A percentile compares a stretch with the other conserved stretches of the same genome.
These are phyloP conservation scores for Chlorencoelia australis DNA, from an alignment of 2,329 filamentous ascomycete species.

Conservation along the genomic window DNA sequence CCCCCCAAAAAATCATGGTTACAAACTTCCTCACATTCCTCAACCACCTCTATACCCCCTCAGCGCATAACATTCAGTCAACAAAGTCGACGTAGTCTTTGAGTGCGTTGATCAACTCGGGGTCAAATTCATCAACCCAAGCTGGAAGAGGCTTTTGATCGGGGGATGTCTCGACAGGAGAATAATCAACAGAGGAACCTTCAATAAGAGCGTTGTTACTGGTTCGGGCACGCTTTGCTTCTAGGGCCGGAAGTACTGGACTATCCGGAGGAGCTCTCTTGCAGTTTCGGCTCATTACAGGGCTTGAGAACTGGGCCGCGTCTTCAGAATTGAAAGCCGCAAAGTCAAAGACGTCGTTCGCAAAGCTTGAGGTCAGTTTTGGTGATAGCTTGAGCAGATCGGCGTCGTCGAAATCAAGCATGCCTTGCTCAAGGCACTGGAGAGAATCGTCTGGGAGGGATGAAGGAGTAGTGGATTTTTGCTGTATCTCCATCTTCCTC, in stretches of 20 bases:
- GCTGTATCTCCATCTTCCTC: too few relatives aligned
- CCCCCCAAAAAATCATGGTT: too few relatives aligned
- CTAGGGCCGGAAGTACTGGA: slow-evolving; percentile 8
- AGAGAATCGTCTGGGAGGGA: slow-evolving; percentile 7
- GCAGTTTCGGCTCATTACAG: not conserved
- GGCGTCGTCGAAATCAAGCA: slow-evolving; percentile 20
- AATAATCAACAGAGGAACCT: not conserved
- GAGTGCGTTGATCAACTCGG: slow-evolving; percentile 24
- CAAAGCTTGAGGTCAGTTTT: slow-evolving; percentile 17
- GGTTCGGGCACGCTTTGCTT: slow-evolving; percentile 16
- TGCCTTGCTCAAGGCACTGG: slow-evolving; percentile 18
- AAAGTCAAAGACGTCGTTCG: slow-evolving; percentile 20
- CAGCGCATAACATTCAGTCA: slow-evolving; percentile 8
- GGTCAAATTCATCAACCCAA: slow-evolving; percentile 27
- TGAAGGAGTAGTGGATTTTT: slow-evolving; percentile 2
- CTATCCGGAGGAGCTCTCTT: slow-evolving; percentile 11
- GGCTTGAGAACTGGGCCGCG: slow-evolving; percentile 4
- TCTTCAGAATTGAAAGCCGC: slow-evolving; percentile 11
- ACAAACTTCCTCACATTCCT: too few relatives aligned
- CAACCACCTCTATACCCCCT: not conserved
- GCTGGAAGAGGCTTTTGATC: slow-evolving; percentile 14
- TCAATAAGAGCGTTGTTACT: slow-evolving; percentile 4
- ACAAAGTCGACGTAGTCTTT: slow-evolving; percentile 27
- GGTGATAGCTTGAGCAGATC: too few relatives aligned
- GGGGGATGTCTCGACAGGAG: not conserved